phyloP scores from a whole-genome alignment of 176 grass and related monocot species.

The Oryza coarctata region DNA sequence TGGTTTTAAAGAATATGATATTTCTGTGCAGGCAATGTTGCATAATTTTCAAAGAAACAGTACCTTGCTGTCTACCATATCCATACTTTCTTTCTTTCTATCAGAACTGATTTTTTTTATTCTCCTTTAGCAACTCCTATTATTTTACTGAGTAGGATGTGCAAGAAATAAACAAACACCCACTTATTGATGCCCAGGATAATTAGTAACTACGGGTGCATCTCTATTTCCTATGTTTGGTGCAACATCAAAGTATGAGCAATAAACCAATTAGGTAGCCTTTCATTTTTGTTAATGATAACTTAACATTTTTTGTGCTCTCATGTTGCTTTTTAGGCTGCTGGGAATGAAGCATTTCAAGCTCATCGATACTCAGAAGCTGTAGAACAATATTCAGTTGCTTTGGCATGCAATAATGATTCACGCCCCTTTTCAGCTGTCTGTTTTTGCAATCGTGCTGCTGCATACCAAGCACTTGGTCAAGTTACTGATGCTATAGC shows the following conservation, averaged over 20 bases:
- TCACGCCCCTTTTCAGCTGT: constrained; percentile 79
- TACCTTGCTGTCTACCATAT: background rate
- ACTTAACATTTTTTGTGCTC: constrained; percentile 11
- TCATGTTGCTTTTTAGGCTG: constrained; percentile 53
- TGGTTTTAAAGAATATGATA: background rate
- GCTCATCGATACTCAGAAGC: constrained; percentile 72
- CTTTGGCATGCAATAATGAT: constrained; percentile 71
- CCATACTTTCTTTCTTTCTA: background rate
- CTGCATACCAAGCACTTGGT: constrained; percentile 87
- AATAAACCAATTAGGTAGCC: background rate
- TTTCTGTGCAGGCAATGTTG: background rate
- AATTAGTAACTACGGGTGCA: background rate
- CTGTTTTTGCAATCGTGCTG: constrained; percentile 93
- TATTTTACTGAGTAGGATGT: background rate
- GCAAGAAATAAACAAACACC: background rate
- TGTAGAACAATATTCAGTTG: constrained; percentile 79
- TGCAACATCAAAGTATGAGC: constrained; percentile 1
- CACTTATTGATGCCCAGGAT: background rate
- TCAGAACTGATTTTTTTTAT: background rate
- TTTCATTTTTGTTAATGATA: constrained; percentile 11
- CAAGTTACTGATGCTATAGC: constrained; percentile 97
- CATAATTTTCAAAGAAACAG: background rate
- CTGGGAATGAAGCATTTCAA: constrained; percentile 93
- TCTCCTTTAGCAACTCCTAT: background rate
- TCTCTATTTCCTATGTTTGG: constrained; percentile 17